Percentiles rank a stretch among this genome's conserved stretches.
Evolutionary conservation across 495 filamentous ascomycete genomes (phyloP).

Genomic region (Xylaria telfairii): DNA sequence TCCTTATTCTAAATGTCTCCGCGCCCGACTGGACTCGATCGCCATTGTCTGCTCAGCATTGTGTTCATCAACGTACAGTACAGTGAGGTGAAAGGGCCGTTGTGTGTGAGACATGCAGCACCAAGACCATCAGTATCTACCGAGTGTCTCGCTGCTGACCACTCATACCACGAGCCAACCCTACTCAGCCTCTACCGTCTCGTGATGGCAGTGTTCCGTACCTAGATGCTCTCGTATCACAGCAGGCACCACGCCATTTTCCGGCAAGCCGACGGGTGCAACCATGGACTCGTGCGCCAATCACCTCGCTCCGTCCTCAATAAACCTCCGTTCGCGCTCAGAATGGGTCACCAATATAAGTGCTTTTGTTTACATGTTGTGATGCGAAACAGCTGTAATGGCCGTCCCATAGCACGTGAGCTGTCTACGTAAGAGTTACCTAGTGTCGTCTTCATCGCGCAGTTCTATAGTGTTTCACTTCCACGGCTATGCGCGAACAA

Average conservation of each 20-base stretch:
- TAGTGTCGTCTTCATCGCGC: neutral
- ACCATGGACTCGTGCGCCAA: slow-evolving; percentile 6
- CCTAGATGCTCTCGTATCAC: slow-evolving; percentile 17
- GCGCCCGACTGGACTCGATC: neutral
- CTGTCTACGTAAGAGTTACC: neutral
- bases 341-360: neutral
- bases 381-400: neutral
- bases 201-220: slow-evolving; percentile 1
- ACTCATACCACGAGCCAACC: neutral
- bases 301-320: neutral
- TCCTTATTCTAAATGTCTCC: neutral
- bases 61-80: neutral
- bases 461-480: neutral
- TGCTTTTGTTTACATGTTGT: neutral
- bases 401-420: neutral
- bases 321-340: neutral
- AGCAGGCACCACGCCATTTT: neutral
- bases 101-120: slow-evolving; percentile 15
- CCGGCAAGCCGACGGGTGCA: slow-evolving; percentile 10
- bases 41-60: neutral
- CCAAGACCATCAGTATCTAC: slow-evolving; percentile 3
- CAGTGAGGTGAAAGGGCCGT: no score
- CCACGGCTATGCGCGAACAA: neutral
- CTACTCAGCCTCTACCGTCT: slow-evolving; percentile 6
- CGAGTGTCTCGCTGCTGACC: neutral